Base-by-base conservation (phyloP, 1,139 yeast genomes). In the Candida glucosophila region DNA sequence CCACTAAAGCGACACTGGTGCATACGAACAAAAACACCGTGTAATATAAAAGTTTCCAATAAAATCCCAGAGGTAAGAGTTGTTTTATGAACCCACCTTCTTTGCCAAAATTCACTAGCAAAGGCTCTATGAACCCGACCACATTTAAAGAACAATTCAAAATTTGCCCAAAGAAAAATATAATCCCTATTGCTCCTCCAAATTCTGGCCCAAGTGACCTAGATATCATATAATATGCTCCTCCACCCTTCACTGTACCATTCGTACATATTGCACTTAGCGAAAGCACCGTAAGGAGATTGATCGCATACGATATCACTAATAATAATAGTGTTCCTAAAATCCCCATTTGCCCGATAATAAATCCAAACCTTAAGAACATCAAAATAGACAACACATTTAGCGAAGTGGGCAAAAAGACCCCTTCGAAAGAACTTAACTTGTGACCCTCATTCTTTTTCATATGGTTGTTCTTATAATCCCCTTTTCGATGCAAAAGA, bases 211-310 rank as follows among this genome's bases (percentile, higher is more conserved):
- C 92, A 34, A 80, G 53, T 20, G 85, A 75, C 41, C 92, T 55
- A 10, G 85, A 76, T 23, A 80, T 77, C 88, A 80, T 80, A 39
- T 77, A 79, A 44, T 80, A 80, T 1, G 90, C 88, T 16, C 92
- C 92, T 10, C 92, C 92, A 14, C 90, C 90, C 42, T 77, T 67
- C 8, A 80, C 90, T 0, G 83, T 78, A 15, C 92, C 92, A 45
- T 80, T 80, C 3, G 92, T 80, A 3, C 86, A 78, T 30, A 80
- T 80, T 3, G 90, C 90, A 35, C 83, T 73, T 31, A 80, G 69
- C 20, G 86, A 77, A 40, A 80, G 47, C 1, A 85, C 79, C 0
- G 92, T 80, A 30, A 80, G 56, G 7, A 76, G 55, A 43, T 80
- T 73, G 28, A 80, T 78, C 12, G 70, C 44, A 42, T 78, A 80